Evolutionary conservation across 2,329 filamentous ascomycete genomes (phyloP).

Genomic region (Rhinocladiella similis): DNA sequence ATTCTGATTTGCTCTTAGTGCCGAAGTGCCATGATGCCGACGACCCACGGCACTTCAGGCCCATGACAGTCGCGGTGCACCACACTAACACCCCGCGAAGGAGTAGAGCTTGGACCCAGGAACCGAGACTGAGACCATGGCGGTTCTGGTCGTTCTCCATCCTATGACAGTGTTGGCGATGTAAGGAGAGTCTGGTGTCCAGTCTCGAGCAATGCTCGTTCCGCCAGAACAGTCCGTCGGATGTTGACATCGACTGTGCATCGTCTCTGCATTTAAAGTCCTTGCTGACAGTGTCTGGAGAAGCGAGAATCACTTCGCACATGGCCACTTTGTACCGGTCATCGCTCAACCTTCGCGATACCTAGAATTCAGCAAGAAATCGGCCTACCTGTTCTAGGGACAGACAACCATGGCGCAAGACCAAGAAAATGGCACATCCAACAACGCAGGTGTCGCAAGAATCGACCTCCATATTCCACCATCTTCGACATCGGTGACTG

Average conservation of each 20-base stretch:
- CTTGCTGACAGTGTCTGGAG: not conserved
- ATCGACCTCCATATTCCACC: constrained; percentile 6
- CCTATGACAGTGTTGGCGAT: not conserved
- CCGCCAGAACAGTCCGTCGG: no score
- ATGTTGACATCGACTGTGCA: no score
- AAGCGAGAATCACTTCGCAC: not conserved
- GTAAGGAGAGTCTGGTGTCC: no score
- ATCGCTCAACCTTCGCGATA: not conserved
- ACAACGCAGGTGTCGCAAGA: not conserved
- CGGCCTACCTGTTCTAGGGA: not conserved
- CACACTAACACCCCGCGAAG: not conserved
- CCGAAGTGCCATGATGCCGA: not conserved
- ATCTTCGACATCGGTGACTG: constrained; percentile 2
- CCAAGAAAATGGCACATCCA: not conserved
- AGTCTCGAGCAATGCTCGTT: no score
- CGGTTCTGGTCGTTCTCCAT: not conserved
- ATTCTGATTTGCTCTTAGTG: not conserved
- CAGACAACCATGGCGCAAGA: not conserved
- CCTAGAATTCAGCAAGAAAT: not conserved
- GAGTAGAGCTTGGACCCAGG: not conserved
- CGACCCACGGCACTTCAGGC: not conserved
- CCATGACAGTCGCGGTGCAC: not conserved
- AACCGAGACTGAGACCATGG: not conserved
- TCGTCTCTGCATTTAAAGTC: not conserved
- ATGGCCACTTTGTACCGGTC: not conserved